Base-by-base conservation (phyloP, 768 basidiomycete species). In the Trametes gibbosa region DNA sequence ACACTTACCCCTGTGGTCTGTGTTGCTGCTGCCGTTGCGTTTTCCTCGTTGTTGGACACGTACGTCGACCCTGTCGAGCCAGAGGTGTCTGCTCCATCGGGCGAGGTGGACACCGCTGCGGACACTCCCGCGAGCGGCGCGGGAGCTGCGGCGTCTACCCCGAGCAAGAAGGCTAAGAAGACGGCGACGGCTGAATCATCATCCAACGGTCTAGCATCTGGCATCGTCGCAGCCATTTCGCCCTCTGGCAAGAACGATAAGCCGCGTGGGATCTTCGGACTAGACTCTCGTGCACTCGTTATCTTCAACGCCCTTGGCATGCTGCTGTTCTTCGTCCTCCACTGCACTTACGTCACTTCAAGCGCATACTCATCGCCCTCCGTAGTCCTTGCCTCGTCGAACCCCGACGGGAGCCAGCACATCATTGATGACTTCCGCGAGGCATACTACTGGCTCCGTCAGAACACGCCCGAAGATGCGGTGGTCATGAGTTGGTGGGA, bases 401-500 rank as follows among this genome's bases (percentile, higher is more conserved):
- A 81, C 56, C 77, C 81, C 0, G 96, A 98, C 68, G 97, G 97
- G 19, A 87, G 84, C 56, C 89, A 92, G 69, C 86, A 94, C 72
- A 91, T 98, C 68, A 98, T 99, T 67, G 97, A 99, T 69, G 97
- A 99, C 73, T 99, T 98, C 86, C 83, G 97, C 58, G 97, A 98
- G 77, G 97, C 97, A 13, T 98, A 99, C 73, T 98, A 98, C 70
- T 99, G 97, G 97, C 74, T 99, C 48, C 81, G 97, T 52, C 90
- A 95, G 76, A 99, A 98, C 76, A 99, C 97, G 2, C 81, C 89
- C 5, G 79, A 94, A 72, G 87, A 92, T 60, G 86, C 94, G 5
- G 95, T 98, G 32, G 87, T 98, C 24, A 95, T 96, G 94, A 92
- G 90, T 61, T 99, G 97, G 97, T 98, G 97, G 97, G 97, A 98